These are phyloP conservation scores for Diphasiastrum complanatum DNA, from an alignment of 83 land plant genomes.

Conservation along the genomic window DNA sequence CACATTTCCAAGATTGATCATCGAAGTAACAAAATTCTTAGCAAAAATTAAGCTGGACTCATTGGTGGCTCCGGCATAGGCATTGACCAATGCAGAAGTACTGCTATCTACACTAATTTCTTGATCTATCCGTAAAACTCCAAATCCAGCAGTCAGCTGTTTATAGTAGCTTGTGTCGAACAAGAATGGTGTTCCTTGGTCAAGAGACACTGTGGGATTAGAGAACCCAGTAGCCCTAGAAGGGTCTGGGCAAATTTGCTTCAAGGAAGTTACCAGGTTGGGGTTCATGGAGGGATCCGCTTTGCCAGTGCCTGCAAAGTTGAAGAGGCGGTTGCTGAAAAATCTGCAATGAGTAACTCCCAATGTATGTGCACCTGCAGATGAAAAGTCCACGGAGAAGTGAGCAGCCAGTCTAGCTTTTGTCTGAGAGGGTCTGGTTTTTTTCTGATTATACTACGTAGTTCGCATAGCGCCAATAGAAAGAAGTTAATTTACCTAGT, in stretches of 20 bases:
- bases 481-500: too few relatives aligned
- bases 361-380: conserved; percentile 16
- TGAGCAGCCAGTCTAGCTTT: too few relatives aligned
- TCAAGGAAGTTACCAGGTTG: neutral
- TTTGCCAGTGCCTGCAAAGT: conserved; percentile 4
- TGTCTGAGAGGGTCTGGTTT: too few relatives aligned
- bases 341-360: conserved; percentile 11
- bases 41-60: too few relatives aligned
- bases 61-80: too few relatives aligned
- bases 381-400: too few relatives aligned
- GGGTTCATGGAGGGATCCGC: conserved; percentile 18
- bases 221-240: neutral
- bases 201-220: conserved; percentile 7
- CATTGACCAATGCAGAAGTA: conserved; percentile 3
- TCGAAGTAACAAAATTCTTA: too few relatives aligned
- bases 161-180: conserved; percentile 12
- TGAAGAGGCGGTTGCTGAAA: conserved; percentile 12
- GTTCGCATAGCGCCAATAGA: too few relatives aligned
- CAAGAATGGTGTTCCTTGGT: conserved; percentile 3
- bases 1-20: too few relatives aligned
- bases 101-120: neutral
- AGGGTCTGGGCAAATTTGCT: conserved; percentile 7
- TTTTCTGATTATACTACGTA: too few relatives aligned
- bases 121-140: conserved; percentile 5
- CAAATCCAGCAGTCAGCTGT: conserved; percentile 1